A percentile compares a stretch with the other conserved stretches of the same genome.
Evolutionary conservation across 306 rosid genomes (phyloP).

Genomic region (Potentilla sterilis): DNA sequence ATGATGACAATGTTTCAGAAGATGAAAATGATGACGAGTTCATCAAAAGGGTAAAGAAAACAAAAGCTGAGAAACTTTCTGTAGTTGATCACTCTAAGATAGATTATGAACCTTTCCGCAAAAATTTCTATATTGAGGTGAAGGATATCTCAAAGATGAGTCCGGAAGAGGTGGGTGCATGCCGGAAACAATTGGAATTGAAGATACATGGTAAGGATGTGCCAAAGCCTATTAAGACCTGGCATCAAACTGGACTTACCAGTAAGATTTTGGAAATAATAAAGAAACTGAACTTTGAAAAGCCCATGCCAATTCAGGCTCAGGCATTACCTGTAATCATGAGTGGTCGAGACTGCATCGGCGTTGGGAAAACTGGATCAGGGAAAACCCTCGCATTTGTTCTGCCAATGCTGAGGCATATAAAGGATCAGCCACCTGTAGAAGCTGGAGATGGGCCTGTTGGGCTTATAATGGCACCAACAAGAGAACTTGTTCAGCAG

Average conservation of each 20-base stretch:
- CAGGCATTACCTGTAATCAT: constrained; percentile 77
- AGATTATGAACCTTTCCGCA: constrained; percentile 67
- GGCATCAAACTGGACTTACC: constrained; percentile 89
- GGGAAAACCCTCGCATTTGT: constrained; percentile 92
- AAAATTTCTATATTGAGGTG: constrained; percentile 71
- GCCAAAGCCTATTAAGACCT: constrained; percentile 77
- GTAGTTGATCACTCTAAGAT: constrained; percentile 94
- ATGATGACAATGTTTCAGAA: constrained; percentile 53
- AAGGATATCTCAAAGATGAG: constrained; percentile 70
- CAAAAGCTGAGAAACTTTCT: constrained; percentile 91
- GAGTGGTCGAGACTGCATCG: constrained; percentile 94
- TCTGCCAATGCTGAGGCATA: constrained; percentile 95
- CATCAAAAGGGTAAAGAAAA: constrained; percentile 95
- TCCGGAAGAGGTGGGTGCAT: constrained; percentile 59
- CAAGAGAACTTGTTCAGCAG: constrained; percentile 98
- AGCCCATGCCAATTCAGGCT: constrained; percentile 88
- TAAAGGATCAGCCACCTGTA: constrained; percentile 92
- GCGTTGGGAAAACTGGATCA: constrained; percentile 88
- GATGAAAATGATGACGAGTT: constrained; percentile 93
- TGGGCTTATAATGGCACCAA: constrained; percentile 95
- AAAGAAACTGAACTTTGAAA: constrained; percentile 67
- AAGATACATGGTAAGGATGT: constrained; percentile 88
- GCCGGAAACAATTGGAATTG: constrained; percentile 72
- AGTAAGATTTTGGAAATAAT: constrained; percentile 81
- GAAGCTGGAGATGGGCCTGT: constrained; percentile 94